Evolutionary conservation across 2,329 filamentous ascomycete species (phyloP), one percentile per base, ranked within the genome.

Genomic region (Fusarium mexicanum): DNA sequence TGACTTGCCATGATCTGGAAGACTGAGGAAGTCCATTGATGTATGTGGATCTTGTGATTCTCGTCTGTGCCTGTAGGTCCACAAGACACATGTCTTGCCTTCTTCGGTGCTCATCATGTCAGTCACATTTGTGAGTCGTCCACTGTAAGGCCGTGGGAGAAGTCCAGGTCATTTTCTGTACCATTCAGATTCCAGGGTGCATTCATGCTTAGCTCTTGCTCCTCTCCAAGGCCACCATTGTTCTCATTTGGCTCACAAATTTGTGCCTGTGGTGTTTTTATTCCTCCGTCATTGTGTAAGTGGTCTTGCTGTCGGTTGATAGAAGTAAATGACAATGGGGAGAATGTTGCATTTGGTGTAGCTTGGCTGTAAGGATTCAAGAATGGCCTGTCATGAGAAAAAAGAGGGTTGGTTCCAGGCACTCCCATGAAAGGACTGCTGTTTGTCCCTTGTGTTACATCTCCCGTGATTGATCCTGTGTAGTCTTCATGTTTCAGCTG

Each of bases 341-440:
- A 72, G 22, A 80, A 64, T 16, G 76, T 55, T 29, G 75, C 67
- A 37, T 61, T 72, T 11, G 74, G 55, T 8, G 76, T 71, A 41
- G 75, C 58, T 44, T 79, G 76, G 44, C 67, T 75, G 35, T 76
- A 80, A 11, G 80, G 58, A 43, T 70, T 75, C 47, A 81, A 65
- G 24, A 83, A 79, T 26, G 78, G 38, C n/a, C 77, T 76, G 14
- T 82, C 81, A 26, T 81, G 80, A 20, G 78, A 69, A 44, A 82
- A 79, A 26, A 83, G 75, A 17, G 82, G 80, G 40, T 83, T 83
- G 3, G 75, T 71, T 50, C 79, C 79, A 22, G 82, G 59, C 17
- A 80, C 69, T 16, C 74, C 67, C 24, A 81, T 63, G 58, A 80
- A 83, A 11, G 79, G 77, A 20, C 51, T 77, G 11, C 67, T 75